phyloP scores from a whole-genome alignment of 352 stramenopile species.

The Globisporangium cylindrosporum region DNA sequence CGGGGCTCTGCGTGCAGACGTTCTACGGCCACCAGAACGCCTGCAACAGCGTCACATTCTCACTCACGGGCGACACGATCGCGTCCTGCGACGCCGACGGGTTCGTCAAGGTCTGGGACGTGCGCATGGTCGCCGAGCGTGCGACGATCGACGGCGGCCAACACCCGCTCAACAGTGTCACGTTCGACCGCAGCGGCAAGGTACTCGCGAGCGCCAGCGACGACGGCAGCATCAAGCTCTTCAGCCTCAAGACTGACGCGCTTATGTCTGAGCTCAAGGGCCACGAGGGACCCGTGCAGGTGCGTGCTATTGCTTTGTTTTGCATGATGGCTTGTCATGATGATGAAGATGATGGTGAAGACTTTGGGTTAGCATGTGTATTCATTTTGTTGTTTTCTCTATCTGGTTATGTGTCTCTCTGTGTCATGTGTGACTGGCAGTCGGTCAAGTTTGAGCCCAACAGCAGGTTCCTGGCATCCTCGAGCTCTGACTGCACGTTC shows the following conservation, averaged over 20 bases:
- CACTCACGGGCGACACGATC: slow-evolving; percentile 86
- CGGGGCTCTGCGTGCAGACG: slow-evolving; percentile 89
- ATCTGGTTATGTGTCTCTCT: slow-evolving; percentile 7
- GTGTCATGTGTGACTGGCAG: slow-evolving; percentile 25
- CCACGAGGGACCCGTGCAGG: slow-evolving; percentile 94
- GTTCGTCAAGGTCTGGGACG: slow-evolving; percentile 94
- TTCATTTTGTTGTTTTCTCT: not conserved
- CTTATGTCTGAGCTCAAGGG: slow-evolving; percentile 78
- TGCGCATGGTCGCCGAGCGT: slow-evolving; percentile 93
- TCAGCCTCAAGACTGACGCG: slow-evolving; percentile 74
- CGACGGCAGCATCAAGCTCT: slow-evolving; percentile 89
- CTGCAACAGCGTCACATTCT: slow-evolving; percentile 89
- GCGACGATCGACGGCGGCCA: slow-evolving; percentile 82
- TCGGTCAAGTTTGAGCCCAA: slow-evolving; percentile 89
- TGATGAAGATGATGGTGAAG: slow-evolving; percentile 12
- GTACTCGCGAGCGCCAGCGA: slow-evolving; percentile 86
- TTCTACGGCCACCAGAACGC: slow-evolving; percentile 96
- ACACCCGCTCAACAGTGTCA: slow-evolving; percentile 89
- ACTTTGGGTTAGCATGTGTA: slow-evolving; percentile 15
- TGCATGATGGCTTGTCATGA: slow-evolving; percentile 23
- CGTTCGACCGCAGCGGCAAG: slow-evolving; percentile 88
- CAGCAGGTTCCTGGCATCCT: slow-evolving; percentile 87
- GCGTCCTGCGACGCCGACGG: slow-evolving; percentile 92
- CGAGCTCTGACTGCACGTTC: slow-evolving; percentile 92
- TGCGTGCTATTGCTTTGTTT: slow-evolving; percentile 26